phyloP scores from a whole-genome alignment of 2,329 filamentous ascomycete genomes.

The Helotiales sp. region DNA sequence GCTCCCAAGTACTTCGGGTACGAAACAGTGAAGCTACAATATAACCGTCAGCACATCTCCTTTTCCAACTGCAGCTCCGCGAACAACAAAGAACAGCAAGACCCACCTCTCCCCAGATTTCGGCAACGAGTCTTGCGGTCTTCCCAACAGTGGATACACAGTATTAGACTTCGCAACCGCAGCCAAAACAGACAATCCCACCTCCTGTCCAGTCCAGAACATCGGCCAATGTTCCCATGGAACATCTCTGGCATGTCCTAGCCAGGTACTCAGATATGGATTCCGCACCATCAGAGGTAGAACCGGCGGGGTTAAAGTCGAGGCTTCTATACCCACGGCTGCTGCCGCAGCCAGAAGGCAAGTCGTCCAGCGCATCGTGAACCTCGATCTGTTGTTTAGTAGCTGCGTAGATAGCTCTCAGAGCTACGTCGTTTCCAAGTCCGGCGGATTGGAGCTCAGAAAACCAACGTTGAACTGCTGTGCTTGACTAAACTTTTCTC shows the following conservation, averaged over 20 bases:
- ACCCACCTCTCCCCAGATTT: slow-evolving; percentile 45
- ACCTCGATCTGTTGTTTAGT: background rate
- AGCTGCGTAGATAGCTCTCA: background rate
- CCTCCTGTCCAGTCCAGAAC: slow-evolving; percentile 75
- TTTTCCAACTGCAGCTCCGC: background rate
- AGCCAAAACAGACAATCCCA: slow-evolving; percentile 68
- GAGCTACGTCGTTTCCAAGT: background rate
- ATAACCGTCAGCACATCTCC: background rate
- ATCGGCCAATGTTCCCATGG: slow-evolving; percentile 89
- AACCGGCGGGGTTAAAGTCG: slow-evolving; percentile 60
- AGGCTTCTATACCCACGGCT: slow-evolving; percentile 49
- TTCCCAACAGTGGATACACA: slow-evolving; percentile 68
- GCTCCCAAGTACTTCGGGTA: slow-evolving; percentile 64
- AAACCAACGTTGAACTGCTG: background rate
- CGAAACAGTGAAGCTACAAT: slow-evolving; percentile 58
- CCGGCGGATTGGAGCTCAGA: background rate
- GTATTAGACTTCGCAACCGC: slow-evolving; percentile 62
- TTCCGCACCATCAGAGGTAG: slow-evolving; percentile 63
- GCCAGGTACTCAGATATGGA: slow-evolving; percentile 65
- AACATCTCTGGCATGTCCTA: slow-evolving; percentile 69
- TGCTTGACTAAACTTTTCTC: background rate
- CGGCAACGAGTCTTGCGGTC: slow-evolving; percentile 66
- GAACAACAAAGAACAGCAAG: background rate
- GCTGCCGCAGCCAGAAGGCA: slow-evolving; percentile 39
- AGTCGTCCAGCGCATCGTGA: slow-evolving; percentile 40